Percentiles rank a stretch among this genome's conserved stretches.
These are phyloP conservation scores for Anthostomella pinea DNA, from an alignment of 2,329 filamentous ascomycete species.

Conservation along the genomic window DNA sequence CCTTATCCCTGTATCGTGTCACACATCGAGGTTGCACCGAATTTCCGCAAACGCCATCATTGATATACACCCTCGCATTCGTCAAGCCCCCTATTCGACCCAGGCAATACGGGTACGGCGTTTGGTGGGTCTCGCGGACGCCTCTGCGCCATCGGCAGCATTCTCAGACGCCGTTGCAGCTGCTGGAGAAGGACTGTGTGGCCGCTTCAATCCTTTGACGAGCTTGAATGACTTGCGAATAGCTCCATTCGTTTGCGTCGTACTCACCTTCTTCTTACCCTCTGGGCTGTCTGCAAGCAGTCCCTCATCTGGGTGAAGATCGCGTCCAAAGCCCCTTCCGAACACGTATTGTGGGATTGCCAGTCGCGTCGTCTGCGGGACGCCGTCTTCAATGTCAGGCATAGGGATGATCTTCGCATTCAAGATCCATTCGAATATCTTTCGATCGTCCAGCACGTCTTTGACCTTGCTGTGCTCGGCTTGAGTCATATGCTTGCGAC, in stretches of 20 bases:
- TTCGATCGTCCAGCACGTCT: constrained; percentile 54
- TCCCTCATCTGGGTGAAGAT: constrained; percentile 45
- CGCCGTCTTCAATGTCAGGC: constrained; percentile 28
- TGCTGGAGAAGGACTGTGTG: constrained; percentile 7
- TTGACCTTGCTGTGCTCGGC: constrained; percentile 56
- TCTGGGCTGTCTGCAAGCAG: constrained; percentile 32
- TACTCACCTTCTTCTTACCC: constrained; percentile 5
- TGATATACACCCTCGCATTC: too few species aligned
- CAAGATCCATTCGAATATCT: constrained; percentile 59
- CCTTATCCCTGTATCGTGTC: too few species aligned
- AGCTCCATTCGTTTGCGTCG: background rate
- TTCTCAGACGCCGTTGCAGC: constrained; percentile 1
- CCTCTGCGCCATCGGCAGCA: background rate
- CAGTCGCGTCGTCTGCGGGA: constrained; percentile 49
- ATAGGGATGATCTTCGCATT: constrained; percentile 45
- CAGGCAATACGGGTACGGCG: constrained; percentile 14
- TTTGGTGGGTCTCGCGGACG: constrained; percentile 13
- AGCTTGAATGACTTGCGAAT: constrained; percentile 8
- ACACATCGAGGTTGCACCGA: too few species aligned
- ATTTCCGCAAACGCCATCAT: too few species aligned
- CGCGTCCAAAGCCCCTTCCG: constrained; percentile 45
- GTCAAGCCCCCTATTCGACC: too few species aligned
- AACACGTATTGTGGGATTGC: constrained; percentile 48
- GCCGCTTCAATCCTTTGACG: constrained; percentile 14
- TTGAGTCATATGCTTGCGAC: constrained; percentile 72